phyloP scores from a whole-genome alignment of 2,329 filamentous ascomycete species.

The Sporothrix variecibatus region DNA sequence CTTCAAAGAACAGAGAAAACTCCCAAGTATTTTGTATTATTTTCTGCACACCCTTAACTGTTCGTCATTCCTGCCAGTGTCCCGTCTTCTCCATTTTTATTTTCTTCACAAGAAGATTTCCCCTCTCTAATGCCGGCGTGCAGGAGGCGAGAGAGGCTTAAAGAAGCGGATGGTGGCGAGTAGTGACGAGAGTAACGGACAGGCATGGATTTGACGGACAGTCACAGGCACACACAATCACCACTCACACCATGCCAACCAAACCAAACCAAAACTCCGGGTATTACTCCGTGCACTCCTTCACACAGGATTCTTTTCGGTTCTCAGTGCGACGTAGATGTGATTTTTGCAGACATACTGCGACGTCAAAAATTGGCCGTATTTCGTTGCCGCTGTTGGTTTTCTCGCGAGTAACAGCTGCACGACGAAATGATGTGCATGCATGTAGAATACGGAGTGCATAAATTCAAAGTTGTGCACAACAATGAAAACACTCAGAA shows the following conservation, averaged over 20 bases:
- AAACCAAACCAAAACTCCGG: not conserved
- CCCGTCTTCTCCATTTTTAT: not conserved
- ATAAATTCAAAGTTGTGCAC: not conserved
- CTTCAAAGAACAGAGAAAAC: not conserved
- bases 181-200: not conserved
- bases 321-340: not conserved
- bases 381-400: not conserved
- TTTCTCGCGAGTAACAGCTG: not conserved
- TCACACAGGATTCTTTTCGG: not conserved
- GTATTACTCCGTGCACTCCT: not conserved
- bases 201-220: not conserved
- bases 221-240: not conserved
- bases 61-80: slow-evolving; percentile 5
- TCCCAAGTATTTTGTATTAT: not conserved
- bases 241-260: not conserved
- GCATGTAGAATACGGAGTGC: not conserved
- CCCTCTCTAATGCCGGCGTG: not conserved
- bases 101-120: not conserved
- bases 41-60: not conserved
- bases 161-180: not conserved
- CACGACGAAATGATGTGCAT: not conserved
- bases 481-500: not conserved
- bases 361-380: not conserved
- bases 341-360: not conserved
- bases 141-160: not conserved